phyloP scores from a whole-genome alignment of 495 filamentous ascomycete species.

The Penicillium antarcticum region DNA sequence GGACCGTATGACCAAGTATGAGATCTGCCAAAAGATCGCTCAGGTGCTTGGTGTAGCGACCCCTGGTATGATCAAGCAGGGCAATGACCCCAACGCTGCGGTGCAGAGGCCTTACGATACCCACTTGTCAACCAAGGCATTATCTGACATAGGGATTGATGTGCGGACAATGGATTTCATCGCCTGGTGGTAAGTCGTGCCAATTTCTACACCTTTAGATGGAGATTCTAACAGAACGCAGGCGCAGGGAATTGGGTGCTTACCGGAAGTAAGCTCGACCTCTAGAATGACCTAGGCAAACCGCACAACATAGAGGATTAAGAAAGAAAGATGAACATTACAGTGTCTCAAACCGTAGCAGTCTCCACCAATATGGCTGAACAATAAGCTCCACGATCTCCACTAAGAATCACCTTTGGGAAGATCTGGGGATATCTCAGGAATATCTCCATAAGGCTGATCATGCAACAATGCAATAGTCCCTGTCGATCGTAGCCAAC shows the following conservation, averaged over 20 bases:
- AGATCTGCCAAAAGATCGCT: slow-evolving; percentile 78
- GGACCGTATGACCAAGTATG: slow-evolving; percentile 85
- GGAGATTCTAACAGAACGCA: slow-evolving; percentile 20
- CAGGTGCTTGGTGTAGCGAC: slow-evolving; percentile 77
- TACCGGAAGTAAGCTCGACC: slow-evolving; percentile 29
- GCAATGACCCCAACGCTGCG: slow-evolving; percentile 68
- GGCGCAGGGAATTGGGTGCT: slow-evolving; percentile 39
- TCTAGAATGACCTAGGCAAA: not conserved
- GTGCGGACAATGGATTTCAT: slow-evolving; percentile 73
- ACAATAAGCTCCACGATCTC: not conserved
- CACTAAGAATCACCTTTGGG: not conserved
- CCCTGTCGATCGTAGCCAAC: slow-evolving; percentile 4
- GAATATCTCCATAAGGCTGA: not conserved
- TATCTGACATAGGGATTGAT: slow-evolving; percentile 75
- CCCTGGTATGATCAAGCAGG: slow-evolving; percentile 67
- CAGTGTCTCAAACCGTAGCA: not conserved
- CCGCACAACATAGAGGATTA: not conserved
- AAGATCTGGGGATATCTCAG: not conserved
- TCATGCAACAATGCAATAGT: not conserved
- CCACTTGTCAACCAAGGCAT: slow-evolving; percentile 73
- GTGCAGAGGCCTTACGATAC: slow-evolving; percentile 87
- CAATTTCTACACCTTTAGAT: not conserved
- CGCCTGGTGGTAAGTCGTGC: slow-evolving; percentile 72
- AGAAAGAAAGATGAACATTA: not conserved
- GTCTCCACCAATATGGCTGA: not conserved